Evolutionary conservation across 768 basidiomycete species (phyloP), one percentile per base, ranked within the genome.

Genomic region (Mycena haematopus): DNA sequence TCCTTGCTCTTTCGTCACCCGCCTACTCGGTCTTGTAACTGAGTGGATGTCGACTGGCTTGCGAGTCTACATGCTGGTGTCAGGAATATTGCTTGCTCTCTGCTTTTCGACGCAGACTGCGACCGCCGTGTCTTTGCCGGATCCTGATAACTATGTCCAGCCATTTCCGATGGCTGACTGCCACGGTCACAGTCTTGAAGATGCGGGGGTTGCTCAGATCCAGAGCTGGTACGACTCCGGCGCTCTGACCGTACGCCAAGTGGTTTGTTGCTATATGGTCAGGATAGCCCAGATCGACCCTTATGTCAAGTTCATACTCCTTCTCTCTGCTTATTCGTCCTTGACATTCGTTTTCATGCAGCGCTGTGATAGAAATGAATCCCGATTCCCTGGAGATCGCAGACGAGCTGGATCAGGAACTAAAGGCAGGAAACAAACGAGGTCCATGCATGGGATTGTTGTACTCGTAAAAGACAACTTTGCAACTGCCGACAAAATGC

Each of bases 391-490:
- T 65, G 24, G 22, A 59, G 5, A 68, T 68, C 19, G 66, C 66
- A 5, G 66, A 68, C 49, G 47, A 54, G 29, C 53, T 65, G 51
- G 66, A 68, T 55, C 33, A n/a, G 1, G 65, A 69, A 53, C 40
- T 67, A 25, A 54, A 35, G 21, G 58, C 58, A 2, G 61, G 68
- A 11, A 66, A 58, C 9, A 66, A 56, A 17, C 68, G 68, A 9
- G 53, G 68, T 2, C 58, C 19, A 58, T 68, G 58, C 68, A 68
- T 49, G 68, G 68, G 15, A 66, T 68, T 19, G 62, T 63, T 25
- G 64, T 66, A 1, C 40, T 68, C 7, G 61, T 68, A 35, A 68
- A 69, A 38, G 68, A 69, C 27, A 69, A 69, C 56, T 64, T 69
- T 27, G 68, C 68, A 1, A 67, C 68, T 1, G 54, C 50, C 46